Evolutionary conservation across 768 basidiomycete species (phyloP).

Genomic region (Podaxis sp.): DNA sequence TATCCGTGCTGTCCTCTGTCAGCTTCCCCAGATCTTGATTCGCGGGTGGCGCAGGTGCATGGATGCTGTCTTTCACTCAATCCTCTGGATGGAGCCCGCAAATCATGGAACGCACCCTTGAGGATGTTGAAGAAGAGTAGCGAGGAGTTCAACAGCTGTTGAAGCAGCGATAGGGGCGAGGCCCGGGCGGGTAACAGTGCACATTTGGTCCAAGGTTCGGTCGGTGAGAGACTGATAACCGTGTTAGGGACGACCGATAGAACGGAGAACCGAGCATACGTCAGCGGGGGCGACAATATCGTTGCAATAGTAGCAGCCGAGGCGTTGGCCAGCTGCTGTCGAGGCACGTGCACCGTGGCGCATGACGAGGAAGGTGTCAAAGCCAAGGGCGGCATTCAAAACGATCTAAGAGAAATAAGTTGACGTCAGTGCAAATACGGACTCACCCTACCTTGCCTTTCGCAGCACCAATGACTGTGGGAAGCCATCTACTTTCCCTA

Average conservation of each 20-base stretch:
- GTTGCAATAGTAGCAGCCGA: constrained; percentile 98
- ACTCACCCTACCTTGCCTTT: constrained; percentile 67
- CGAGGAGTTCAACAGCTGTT: constrained; percentile 88
- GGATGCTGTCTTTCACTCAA: constrained; percentile 19
- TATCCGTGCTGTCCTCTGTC: constrained; percentile 27
- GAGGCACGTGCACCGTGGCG: constrained; percentile 74
- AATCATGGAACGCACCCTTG: constrained; percentile 51
- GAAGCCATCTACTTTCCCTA: constrained; percentile 95
- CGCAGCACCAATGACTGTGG: constrained; percentile 79
- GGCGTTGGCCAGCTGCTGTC: constrained; percentile 26
- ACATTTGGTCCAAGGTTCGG: constrained; percentile 97
- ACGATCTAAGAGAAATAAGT: constrained; percentile 57
- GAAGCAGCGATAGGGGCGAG: constrained; percentile 90
- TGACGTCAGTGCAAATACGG: not conserved
- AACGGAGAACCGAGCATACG: constrained; percentile 36
- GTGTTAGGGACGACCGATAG: not conserved
- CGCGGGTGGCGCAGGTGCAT: constrained; percentile 70
- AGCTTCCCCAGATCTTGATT: constrained; percentile 23
- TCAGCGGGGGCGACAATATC: constrained; percentile 96
- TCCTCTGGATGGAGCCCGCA: not conserved
- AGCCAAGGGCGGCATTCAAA: constrained; percentile 91
- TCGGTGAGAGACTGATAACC: constrained; percentile 56
- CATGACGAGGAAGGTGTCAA: constrained; percentile 97
- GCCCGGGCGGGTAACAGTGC: constrained; percentile 94
- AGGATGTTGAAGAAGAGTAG: constrained; percentile 86